Evolutionary conservation across 2,329 filamentous ascomycete species (phyloP).

Genomic region (Metarhizium guizhouense): DNA sequence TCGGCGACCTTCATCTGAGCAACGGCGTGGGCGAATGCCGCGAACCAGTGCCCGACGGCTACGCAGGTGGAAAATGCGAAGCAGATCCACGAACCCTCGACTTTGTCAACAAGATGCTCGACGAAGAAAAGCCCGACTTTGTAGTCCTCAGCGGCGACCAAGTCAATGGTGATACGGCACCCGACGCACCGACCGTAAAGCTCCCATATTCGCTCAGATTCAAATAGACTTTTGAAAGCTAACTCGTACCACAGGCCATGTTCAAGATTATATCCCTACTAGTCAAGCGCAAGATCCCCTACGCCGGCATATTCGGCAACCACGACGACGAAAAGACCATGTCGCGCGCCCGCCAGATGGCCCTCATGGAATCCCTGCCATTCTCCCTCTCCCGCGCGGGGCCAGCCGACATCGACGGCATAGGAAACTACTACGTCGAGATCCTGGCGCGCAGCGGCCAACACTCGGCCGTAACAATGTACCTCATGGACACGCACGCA

Average conservation of each 20-base stretch:
- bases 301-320: slow-evolving; percentile 91
- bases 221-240: too few relatives aligned
- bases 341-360: slow-evolving; percentile 71
- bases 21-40: slow-evolving; percentile 81
- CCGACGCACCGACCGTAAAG: slow-evolving; percentile 73
- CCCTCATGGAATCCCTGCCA: slow-evolving; percentile 74
- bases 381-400: slow-evolving; percentile 83
- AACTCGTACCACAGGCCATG: slow-evolving; percentile 50
- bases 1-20: slow-evolving; percentile 88
- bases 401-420: slow-evolving; percentile 74
- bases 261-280: slow-evolving; percentile 87
- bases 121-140: slow-evolving; percentile 88
- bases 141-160: slow-evolving; percentile 91
- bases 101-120: slow-evolving; percentile 73
- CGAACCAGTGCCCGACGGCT: slow-evolving; percentile 69
- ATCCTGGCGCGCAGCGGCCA: slow-evolving; percentile 71
- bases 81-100: slow-evolving; percentile 87
- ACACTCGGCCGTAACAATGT: slow-evolving; percentile 89
- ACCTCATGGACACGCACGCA: slow-evolving; percentile 85
- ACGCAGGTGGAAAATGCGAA: slow-evolving; percentile 71
- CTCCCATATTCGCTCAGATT: neutral
- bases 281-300: slow-evolving; percentile 81
- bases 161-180: slow-evolving; percentile 87
- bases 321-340: slow-evolving; percentile 90
- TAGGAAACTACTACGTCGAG: slow-evolving; percentile 93